Evolutionary conservation across 2,329 filamentous ascomycete species (phyloP), one percentile per base, ranked within the genome.

Genomic region (Colletotrichum sp.): DNA sequence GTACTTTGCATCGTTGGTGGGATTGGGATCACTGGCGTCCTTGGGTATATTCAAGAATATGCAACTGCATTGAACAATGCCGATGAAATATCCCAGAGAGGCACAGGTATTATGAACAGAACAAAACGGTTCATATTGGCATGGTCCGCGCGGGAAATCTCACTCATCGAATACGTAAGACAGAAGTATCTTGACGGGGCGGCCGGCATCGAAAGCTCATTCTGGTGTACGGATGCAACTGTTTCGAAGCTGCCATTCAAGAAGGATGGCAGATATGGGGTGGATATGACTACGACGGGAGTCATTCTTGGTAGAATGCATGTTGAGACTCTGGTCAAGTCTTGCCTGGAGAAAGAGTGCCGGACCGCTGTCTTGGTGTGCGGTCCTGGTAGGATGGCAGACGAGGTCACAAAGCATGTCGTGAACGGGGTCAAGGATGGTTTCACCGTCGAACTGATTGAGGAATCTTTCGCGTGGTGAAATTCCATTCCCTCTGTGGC

Each of bases 1-100:
- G 48, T 83, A 3, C n/a, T 84, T 1, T 80, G 79, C 56, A 79
- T 84, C 12, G 82, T 82, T 1, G 83, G 84, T 15, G 83, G 83
- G 7, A 81, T 84, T 1, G 82, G 82, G 22, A 79, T 85, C 13
- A 83, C 80, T 4, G 80, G 81, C 8, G 76, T 82, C 16, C 73
- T 85, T 16, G 80, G 83, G 3, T 72, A 80, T 18, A 77, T 82
- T 6, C 76, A 77, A 4, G 58, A 58, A 7, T 75, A 73, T 15
- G 55, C 62, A 5, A 48, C 13, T 27, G 34, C 28, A 0, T 30
- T 25, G 65, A 25, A 22, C 6, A 8, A 32, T 16, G 75, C 56
- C 25, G 60, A 43, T 12, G 34, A 48, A 15, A 28, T 25, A 4
- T 30, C 32, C 8, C n/a, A 10, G 22, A 36, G 10, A 43, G 22